Evolutionary conservation across 78 protist genomes (phyloP), one percentile per base, ranked within the genome.

Genomic region (Dictyostelium intermedium): DNA sequence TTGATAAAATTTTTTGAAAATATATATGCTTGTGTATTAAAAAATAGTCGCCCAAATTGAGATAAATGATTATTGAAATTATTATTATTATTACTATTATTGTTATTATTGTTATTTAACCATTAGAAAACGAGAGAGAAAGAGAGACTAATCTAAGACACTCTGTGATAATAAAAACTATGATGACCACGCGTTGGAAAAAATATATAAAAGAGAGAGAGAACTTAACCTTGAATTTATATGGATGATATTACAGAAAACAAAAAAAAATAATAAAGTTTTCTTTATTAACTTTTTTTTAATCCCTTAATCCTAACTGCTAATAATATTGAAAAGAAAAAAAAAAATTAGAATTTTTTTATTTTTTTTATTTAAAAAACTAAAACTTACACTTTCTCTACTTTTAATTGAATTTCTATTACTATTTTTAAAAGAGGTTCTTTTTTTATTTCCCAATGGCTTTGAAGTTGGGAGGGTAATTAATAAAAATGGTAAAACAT

Each of bases 401-500:
- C n/a, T 56, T 56, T 56, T 56, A 20, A 56, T 56, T 18, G 66
- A 56, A 66, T 66, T 66, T 66, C 34, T 66, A 27, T 66, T 66
- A 66, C 39, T 66, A 66, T 66, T 66, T 66, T 27, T 66, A 66
- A 25, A 66, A 10, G 74, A n/a, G 5, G 66, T 56, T 34, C 79
- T 72, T 72, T 72, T 72, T 66, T 66, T 63, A 63, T 63, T 66
- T 27, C 74, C 74, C 34, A 34, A 72, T 32, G 78, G 39, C 14
- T 70, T 27, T 34, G 79, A 72, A 1, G 79, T 72, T 72, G 79
- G 79, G 16, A 72, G 37, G 34, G 79, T 34, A 34, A 72, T 72
- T 72, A 72, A 72, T 72, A 72, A 72, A 34, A 34, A 72, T 72
- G 79, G 79, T 72, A 72, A 72, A 32, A 72, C 79, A 72, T 72